Percentiles rank a stretch among this genome's conserved stretches.
Conservation (phyloP, 83 land plant genomes). For the Larix sibirica region DNA sequence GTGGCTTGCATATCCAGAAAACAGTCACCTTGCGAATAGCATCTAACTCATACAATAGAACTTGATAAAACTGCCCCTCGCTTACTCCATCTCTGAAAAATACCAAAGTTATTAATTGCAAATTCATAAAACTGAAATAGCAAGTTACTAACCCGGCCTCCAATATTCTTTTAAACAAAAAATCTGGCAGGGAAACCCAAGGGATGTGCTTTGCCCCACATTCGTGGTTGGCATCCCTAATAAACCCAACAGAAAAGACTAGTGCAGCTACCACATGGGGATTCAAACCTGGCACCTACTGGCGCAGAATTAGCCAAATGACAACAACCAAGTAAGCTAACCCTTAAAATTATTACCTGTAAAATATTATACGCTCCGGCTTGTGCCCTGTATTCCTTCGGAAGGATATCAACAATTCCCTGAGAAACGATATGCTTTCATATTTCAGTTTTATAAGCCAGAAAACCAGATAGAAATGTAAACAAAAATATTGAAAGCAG, state of each 20-base stretch:
- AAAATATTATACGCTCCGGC: slow-evolving; percentile 65
- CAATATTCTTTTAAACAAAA: no score
- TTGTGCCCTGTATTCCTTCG: slow-evolving; percentile 62
- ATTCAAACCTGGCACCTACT: no score
- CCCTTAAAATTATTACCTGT: slow-evolving; percentile 35
- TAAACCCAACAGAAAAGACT: no score
- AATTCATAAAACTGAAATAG: no score
- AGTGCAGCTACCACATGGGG: neutral
- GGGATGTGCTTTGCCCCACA: no score
- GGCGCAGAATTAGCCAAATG: no score
- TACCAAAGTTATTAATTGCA: neutral
- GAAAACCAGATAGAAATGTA: neutral
- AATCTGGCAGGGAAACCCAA: no score
- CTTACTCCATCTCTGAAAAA: slow-evolving; percentile 71
- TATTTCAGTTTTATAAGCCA: neutral
- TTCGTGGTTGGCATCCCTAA: no score
- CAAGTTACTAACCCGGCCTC: no score
- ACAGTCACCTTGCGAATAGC: slow-evolving; percentile 54
- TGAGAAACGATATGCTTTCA: neutral
- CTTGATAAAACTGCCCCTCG: slow-evolving; percentile 74
- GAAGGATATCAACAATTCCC: slow-evolving; percentile 71
- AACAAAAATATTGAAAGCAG: neutral
- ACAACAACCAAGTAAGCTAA: no score
- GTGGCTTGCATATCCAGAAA: no score
- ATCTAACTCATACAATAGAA: slow-evolving; percentile 62